A percentile compares a stretch with the other conserved stretches of the same genome.
phyloP scores from a whole-genome alignment of 257 asterid genomes.

The Cinchona pubescens region DNA sequence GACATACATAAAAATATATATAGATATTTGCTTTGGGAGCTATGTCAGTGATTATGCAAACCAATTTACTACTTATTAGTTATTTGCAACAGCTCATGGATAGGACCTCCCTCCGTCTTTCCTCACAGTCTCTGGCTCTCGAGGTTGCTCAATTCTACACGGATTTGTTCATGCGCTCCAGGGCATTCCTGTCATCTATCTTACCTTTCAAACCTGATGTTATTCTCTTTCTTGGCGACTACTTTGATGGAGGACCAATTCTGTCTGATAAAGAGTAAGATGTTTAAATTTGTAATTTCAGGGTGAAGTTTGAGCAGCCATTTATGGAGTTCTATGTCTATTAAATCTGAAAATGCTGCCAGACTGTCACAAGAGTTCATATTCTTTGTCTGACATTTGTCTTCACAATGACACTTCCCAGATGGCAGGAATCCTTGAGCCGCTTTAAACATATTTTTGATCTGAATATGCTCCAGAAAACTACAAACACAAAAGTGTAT shows the following conservation, averaged over 20 bases:
- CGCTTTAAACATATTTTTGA: slow-evolving; percentile 84
- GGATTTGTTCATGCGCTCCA: slow-evolving; percentile 90
- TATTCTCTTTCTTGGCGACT: slow-evolving; percentile 86
- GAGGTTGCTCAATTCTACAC: slow-evolving; percentile 85
- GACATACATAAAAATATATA: not conserved
- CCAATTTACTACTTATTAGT: slow-evolving; percentile 12
- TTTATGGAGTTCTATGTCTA: not conserved
- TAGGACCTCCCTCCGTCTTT: slow-evolving; percentile 69
- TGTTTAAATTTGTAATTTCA: slow-evolving; percentile 8
- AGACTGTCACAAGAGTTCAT: not conserved
- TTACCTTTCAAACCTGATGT: slow-evolving; percentile 78
- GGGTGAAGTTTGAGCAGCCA: not conserved
- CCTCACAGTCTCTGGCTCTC: slow-evolving; percentile 73
- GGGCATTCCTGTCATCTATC: slow-evolving; percentile 80
- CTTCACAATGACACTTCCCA: slow-evolving; percentile 9
- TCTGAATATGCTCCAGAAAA: slow-evolving; percentile 59
- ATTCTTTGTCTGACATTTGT: slow-evolving; percentile 15
- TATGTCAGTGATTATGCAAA: slow-evolving; percentile 1
- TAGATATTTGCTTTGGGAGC: slow-evolving; percentile 15
- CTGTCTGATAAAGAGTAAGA: slow-evolving; percentile 84
- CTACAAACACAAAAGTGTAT: slow-evolving; percentile 43
- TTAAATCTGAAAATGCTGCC: not conserved
- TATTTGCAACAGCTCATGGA: slow-evolving; percentile 74
- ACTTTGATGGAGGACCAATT: slow-evolving; percentile 75
- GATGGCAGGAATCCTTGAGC: slow-evolving; percentile 91